These are phyloP conservation scores for Malassezia globosa DNA, from an alignment of 1,284 basidiomycete genomes.

Conservation along the genomic window DNA sequence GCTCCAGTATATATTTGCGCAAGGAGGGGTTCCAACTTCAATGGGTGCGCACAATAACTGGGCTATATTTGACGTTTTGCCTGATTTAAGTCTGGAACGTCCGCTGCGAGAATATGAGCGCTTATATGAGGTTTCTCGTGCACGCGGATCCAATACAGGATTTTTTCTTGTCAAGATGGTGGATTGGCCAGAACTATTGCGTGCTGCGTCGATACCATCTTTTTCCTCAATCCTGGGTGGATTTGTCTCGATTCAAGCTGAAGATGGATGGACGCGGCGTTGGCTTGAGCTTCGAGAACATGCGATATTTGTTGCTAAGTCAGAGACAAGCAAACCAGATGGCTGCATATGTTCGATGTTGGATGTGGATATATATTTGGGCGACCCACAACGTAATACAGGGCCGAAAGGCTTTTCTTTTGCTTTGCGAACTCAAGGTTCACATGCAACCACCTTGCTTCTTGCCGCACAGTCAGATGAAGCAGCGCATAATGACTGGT, in stretches of 20 bases:
- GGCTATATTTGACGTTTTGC: conserved; percentile 38
- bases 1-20: not conserved
- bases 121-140: conserved; percentile 28
- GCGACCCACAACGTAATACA: conserved; percentile 25
- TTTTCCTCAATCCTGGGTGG: conserved; percentile 36
- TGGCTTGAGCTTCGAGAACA: conserved; percentile 46
- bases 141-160: conserved; percentile 25
- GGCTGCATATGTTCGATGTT: conserved; percentile 32
- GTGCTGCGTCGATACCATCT: conserved; percentile 26
- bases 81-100: conserved; percentile 35
- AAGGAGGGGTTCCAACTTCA: not conserved
- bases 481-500: conserved; percentile 42
- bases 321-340: conserved; percentile 43
- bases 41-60: conserved; percentile 28
- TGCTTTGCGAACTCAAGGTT: conserved; percentile 32
- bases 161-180: conserved; percentile 38
- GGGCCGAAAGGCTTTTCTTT: conserved; percentile 38
- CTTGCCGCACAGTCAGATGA: conserved; percentile 36
- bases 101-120: conserved; percentile 44
- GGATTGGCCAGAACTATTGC: conserved; percentile 32
- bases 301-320: conserved; percentile 37
- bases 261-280: conserved; percentile 38
- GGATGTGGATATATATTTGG: conserved; percentile 38
- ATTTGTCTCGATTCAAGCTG: conserved; percentile 36
- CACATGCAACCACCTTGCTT: conserved; percentile 20